Base-by-base conservation (phyloP, 2,329 filamentous ascomycete genomes). In the Calonectria hawksworthii region DNA sequence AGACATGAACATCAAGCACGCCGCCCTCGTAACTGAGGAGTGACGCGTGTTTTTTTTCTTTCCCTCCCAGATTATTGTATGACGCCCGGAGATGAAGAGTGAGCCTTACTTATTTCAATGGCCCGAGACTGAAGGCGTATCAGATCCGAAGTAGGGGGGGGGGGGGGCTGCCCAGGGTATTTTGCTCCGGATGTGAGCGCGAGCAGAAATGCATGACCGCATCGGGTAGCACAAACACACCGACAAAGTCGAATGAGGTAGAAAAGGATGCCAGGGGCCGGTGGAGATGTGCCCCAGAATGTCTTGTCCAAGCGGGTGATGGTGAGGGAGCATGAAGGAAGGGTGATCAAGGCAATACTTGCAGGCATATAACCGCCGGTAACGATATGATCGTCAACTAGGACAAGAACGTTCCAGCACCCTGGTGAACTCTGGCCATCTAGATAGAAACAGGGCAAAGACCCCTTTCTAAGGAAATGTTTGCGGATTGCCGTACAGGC, bases 91-190 rank as follows among this genome's bases (percentile, higher is more conserved):
- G 56, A 73, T 70, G 71, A 73, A 36, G 21, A 59, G 26, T 23
- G 54, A 23, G 44, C 52, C 54, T 51, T 52, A 26, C 41, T 44
- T 47, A 23, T 18, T 36, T 38, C 54, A 47, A 73, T n/a, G 26
- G 59, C 38, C 30, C 71, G 71, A 70, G 66, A 73, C 66, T 65
- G 56, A 47, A 36, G 47, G 30, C 34, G 71, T 73, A 73, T 73
- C 71, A 73, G 66, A 66, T 73, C 41, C 16, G 26, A 50, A 61
- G 71, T 34, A 70, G 51, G 59, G 67, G 52, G 47, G 26, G 47
- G 54, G 56, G 56, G 68, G 59, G 71, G 71, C 18, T 66, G 30
- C 54, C 28, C 44, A 54, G 70, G 65, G 54, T 59, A 21, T 38
- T 44, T 28, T 28, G 41, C 32, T 73, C 34, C 65, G 44, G 56